phyloP scores from a whole-genome alignment of 2,329 filamentous ascomycete genomes.

The Fusarium miscanthi region DNA sequence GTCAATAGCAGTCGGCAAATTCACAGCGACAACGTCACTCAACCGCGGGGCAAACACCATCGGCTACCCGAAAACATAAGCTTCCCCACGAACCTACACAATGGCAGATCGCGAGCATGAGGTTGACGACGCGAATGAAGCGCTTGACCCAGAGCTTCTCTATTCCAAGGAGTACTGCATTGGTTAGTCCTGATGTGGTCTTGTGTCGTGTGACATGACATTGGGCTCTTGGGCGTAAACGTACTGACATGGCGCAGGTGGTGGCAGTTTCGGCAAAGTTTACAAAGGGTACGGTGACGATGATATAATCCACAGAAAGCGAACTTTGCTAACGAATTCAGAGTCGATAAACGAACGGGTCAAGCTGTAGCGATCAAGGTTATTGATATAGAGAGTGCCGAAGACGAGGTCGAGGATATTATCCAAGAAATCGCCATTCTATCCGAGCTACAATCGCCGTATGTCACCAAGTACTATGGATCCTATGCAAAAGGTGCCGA shows the following conservation, averaged over 20 bases:
- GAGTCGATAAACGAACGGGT: slow-evolving; percentile 91
- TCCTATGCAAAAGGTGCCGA: slow-evolving; percentile 96
- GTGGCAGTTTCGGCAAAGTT: slow-evolving; percentile 97
- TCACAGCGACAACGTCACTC: neutral
- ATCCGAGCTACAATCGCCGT: slow-evolving; percentile 93
- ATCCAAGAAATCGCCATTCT: slow-evolving; percentile 98
- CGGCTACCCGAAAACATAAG: slow-evolving; percentile 13
- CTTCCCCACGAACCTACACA: slow-evolving; percentile 22
- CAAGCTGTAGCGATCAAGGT: slow-evolving; percentile 97
- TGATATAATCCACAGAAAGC: neutral
- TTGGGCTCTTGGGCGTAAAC: slow-evolving; percentile 20
- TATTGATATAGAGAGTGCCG: slow-evolving; percentile 98
- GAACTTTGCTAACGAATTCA: slow-evolving; percentile 50
- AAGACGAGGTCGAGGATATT: slow-evolving; percentile 99
- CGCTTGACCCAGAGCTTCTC: slow-evolving; percentile 83
- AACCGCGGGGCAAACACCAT: slow-evolving; percentile 10
- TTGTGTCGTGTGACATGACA: slow-evolving; percentile 1
- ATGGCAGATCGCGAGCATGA: slow-evolving; percentile 64
- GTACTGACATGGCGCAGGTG: slow-evolving; percentile 66
- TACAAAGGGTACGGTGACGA: slow-evolving; percentile 82
- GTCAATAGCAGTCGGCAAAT: neutral
- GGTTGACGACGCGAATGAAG: slow-evolving; percentile 61
- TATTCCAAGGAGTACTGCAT: slow-evolving; percentile 96
- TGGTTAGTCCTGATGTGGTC: slow-evolving; percentile 61
- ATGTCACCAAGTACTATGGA: slow-evolving; percentile 97